Percentiles rank a stretch among this genome's conserved stretches.
These are phyloP conservation scores for Nitzschia inconspicua DNA, from an alignment of 108 stramenopile genomes.

Conservation along the genomic window DNA sequence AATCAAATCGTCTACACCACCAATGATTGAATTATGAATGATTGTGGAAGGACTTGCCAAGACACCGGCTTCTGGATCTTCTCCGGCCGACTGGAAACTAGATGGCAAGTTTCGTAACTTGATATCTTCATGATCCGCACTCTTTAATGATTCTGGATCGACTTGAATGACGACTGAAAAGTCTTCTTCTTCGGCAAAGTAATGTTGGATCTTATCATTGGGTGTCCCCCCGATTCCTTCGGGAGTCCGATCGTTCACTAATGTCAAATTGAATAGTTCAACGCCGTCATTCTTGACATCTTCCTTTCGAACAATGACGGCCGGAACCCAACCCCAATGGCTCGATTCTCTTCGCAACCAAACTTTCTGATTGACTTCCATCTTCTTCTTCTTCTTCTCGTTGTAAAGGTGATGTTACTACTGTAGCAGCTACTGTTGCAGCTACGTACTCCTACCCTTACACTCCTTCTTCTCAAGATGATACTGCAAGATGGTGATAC, in stretches of 20 bases:
- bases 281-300: constrained; percentile 50
- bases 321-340: constrained; percentile 91
- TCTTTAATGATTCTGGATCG: constrained; percentile 66
- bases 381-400: constrained; percentile 12
- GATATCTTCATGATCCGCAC: constrained; percentile 72
- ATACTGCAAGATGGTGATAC: no score
- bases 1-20: constrained; percentile 80
- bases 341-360: constrained; percentile 79
- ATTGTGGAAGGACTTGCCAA: constrained; percentile 36
- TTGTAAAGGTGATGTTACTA: no score
- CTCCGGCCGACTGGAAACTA: constrained; percentile 42
- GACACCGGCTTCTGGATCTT: constrained; percentile 57
- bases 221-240: constrained; percentile 21
- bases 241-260: constrained; percentile 43
- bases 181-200: constrained; percentile 46
- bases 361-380: constrained; percentile 83
- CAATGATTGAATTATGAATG: constrained; percentile 31
- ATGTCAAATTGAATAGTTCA: constrained; percentile 54
- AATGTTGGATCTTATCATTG: constrained; percentile 17
- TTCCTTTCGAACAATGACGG: constrained; percentile 65
- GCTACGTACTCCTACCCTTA: no score
- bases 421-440: no score
- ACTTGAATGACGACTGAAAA: constrained; percentile 57
- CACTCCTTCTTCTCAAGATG: no score
- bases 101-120: constrained; percentile 73